These are phyloP conservation scores for Hypoxylon fuscum DNA, from an alignment of 495 filamentous ascomycete genomes.

Conservation along the genomic window DNA sequence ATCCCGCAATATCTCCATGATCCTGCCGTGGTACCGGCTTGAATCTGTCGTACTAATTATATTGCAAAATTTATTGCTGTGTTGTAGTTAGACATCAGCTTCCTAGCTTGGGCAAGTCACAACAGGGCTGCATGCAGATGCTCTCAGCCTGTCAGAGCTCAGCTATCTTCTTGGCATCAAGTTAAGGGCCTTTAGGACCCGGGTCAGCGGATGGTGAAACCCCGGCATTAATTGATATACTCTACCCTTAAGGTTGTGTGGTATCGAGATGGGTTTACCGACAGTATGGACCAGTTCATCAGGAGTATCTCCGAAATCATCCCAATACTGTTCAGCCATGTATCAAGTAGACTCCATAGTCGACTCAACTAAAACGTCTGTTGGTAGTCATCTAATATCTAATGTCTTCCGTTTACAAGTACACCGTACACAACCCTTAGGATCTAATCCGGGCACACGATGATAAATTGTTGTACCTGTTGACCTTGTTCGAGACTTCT, in stretches of 20 bases:
- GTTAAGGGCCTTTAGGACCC: constrained; percentile 19
- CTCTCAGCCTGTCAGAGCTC: constrained; percentile 26
- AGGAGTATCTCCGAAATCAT: neutral
- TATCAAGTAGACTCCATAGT: neutral
- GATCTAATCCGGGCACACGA: too few relatives aligned
- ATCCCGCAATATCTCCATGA: constrained; percentile 26
- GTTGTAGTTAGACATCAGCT: constrained; percentile 17
- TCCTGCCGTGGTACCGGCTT: constrained; percentile 8
- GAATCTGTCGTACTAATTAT: constrained; percentile 5
- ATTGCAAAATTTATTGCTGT: constrained; percentile 7
- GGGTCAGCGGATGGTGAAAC: constrained; percentile 24
- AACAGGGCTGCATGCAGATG: constrained; percentile 14
- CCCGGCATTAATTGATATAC: constrained; percentile 1
- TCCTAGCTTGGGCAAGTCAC: constrained; percentile 10
- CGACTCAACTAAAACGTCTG: too few relatives aligned
- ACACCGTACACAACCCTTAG: too few relatives aligned
- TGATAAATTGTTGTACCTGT: too few relatives aligned
- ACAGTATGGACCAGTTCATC: neutral
- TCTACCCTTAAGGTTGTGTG: neutral
- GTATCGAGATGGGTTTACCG: constrained; percentile 4
- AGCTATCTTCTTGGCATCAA: constrained; percentile 24
- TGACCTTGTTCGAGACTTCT: too few relatives aligned
- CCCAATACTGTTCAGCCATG: neutral
- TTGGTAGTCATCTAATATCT: too few relatives aligned
- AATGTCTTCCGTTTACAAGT: too few relatives aligned